A percentile compares a stretch with the other conserved stretches of the same genome.
Conservation (phyloP, 1,284 basidiomycete genomes). For the Cystobasidium pallidum region DNA sequence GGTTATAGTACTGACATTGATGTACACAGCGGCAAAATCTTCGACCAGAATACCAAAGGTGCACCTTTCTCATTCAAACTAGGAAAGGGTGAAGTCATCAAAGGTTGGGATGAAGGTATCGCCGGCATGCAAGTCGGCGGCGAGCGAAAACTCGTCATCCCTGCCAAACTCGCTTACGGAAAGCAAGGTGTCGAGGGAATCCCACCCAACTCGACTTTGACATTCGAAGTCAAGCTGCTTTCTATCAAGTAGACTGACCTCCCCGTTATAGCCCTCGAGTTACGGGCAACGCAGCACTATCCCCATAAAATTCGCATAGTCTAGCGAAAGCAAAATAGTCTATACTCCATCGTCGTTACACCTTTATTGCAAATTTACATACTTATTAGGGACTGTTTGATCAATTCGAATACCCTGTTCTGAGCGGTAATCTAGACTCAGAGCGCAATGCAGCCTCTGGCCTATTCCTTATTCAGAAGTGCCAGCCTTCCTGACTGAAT, state of each 20-base stretch:
- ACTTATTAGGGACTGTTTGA: neutral
- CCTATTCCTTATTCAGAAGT: too few species aligned
- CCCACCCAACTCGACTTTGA: conserved; percentile 56
- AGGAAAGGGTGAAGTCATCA: conserved; percentile 75
- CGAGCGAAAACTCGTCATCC: conserved; percentile 55
- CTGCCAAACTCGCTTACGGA: conserved; percentile 56
- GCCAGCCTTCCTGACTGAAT: too few species aligned
- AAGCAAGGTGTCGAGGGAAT: conserved; percentile 54
- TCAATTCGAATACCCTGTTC: neutral
- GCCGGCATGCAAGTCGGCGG: conserved; percentile 57
- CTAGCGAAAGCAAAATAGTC: neutral
- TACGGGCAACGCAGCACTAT: neutral
- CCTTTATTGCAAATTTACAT: neutral
- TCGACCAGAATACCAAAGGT: conserved; percentile 86
- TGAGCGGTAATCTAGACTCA: neutral
- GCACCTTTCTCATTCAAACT: conserved; percentile 85
- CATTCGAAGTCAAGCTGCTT: conserved; percentile 51
- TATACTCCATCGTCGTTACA: conserved; percentile 4
- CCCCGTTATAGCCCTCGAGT: too few species aligned
- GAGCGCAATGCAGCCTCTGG: too few species aligned
- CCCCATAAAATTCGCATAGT: neutral
- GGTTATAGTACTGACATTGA: too few species aligned
- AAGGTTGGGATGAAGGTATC: conserved; percentile 56
- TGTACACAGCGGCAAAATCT: conserved; percentile 73
- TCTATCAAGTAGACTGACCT: conserved; percentile 35